Base-by-base conservation (phyloP, 768 basidiomycete species). In the Termitomyces eurrhizus region DNA sequence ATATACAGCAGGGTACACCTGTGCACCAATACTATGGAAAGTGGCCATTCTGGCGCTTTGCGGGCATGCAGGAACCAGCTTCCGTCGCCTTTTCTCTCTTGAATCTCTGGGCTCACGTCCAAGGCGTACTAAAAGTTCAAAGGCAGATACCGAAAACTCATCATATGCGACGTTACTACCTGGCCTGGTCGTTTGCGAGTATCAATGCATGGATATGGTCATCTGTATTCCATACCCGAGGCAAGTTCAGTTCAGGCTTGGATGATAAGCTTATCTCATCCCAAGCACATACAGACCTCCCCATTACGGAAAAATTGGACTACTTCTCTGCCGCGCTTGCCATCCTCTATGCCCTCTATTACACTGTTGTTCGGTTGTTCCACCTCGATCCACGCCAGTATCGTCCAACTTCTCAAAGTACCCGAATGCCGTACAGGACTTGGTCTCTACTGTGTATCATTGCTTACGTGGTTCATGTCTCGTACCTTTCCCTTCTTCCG, bases 191-290 rank as follows among this genome's bases (percentile, higher is more conserved):
- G 0, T 72, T 82, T 60, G 75, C 86, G 42, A 92, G 89, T 68
- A 77, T 94, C 63, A 95, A 96, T 66, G 89, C 94, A 1, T 99
- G 96, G 96, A 67, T 91, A 35, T 95, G 93, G 93, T 93, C 91
- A 2, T 73, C 87, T 1, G 80, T 98, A 3, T 99, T 98, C 67
- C 97, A 99, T 70, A 92, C 89, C 0, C 81, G 97, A 83, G 94
- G 95, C 92, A 64, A 66, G 86, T 69, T 56, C 41, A 21, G 18
- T 42, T 29, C 26, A n/a, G 61, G 26, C 52, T 51, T 52, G 12
- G 57, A 32, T 13, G 55, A 50, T 58, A 44, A 52, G 55, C 35
- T 24, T 58, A 16, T 48, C 49, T 58, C 45, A 54, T 55, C 5
- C 56, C 36, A 51, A 41, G n/a, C 45, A 52, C 48, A n/a, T 59